Evolutionary conservation across 306 rosid genomes (phyloP).

Genomic region (Acacia confusa): DNA sequence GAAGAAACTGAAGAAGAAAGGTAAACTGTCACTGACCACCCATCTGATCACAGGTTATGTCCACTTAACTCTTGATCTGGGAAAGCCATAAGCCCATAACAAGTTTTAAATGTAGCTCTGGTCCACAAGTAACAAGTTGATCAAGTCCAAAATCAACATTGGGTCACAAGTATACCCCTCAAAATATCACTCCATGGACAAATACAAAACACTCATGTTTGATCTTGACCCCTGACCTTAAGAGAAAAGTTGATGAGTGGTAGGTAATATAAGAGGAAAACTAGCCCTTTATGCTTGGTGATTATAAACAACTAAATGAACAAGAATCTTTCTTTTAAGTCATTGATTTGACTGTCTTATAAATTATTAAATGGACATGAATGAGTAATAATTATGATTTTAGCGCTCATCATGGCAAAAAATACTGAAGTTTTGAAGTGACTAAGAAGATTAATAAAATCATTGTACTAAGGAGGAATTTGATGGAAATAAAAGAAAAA

Average conservation of each 20-base stretch:
- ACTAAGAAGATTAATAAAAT: neutral
- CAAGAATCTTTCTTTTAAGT: neutral
- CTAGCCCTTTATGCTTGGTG: neutral
- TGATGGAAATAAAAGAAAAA: neutral
- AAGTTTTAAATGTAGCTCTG: neutral
- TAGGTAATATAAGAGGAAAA: neutral
- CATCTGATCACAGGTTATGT: neutral
- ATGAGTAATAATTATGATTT: neutral
- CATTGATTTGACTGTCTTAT: neutral
- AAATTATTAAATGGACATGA: neutral
- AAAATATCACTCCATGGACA: neutral
- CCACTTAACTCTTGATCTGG: neutral
- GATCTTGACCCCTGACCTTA: neutral
- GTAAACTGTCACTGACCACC: neutral
- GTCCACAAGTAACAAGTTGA: neutral
- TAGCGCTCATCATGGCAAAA: neutral
- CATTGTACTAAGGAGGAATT: neutral
- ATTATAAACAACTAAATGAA: neutral
- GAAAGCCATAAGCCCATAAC: neutral
- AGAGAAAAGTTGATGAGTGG: neutral
- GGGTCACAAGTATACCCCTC: neutral
- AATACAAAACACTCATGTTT: neutral
- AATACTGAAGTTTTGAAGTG: neutral
- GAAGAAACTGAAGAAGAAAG: neutral
- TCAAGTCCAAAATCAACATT: neutral